These are phyloP conservation scores for Lasiosphaeria ovina DNA, from an alignment of 495 filamentous ascomycete genomes.

Conservation along the genomic window DNA sequence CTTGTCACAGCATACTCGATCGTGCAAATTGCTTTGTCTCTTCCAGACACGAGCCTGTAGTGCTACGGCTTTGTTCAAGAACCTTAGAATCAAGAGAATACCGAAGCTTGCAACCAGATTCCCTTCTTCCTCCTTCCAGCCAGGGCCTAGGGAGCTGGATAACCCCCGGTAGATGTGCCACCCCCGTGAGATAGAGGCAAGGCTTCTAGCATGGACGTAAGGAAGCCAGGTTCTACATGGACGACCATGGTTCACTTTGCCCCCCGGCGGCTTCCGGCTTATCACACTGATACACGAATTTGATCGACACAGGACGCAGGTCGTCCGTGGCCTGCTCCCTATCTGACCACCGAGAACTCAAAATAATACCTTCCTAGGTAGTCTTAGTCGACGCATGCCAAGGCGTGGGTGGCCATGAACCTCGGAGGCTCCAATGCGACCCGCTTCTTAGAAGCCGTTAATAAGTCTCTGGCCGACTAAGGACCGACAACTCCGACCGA, in stretches of 20 bases:
- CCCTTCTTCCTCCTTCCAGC: background rate
- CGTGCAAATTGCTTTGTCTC: background rate
- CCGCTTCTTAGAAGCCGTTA: background rate
- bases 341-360: background rate
- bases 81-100: background rate
- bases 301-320: background rate
- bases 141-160: background rate
- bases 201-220: background rate
- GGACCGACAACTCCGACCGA: too few species aligned
- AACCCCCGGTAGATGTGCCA: background rate
- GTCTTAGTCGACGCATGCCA: background rate
- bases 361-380: background rate
- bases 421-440: background rate
- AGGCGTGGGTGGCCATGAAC: background rate
- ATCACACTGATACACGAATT: background rate
- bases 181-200: background rate
- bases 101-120: background rate
- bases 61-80: background rate
- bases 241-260: background rate
- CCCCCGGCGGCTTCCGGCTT: background rate
- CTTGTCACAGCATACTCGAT: background rate
- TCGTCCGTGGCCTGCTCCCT: background rate
- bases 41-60: background rate
- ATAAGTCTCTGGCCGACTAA: background rate
- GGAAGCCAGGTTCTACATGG: background rate